Percentiles rank a stretch among this genome's conserved stretches.
Evolutionary conservation across 768 basidiomycete species (phyloP).

Genomic region (Lactifluus pinguis): DNA sequence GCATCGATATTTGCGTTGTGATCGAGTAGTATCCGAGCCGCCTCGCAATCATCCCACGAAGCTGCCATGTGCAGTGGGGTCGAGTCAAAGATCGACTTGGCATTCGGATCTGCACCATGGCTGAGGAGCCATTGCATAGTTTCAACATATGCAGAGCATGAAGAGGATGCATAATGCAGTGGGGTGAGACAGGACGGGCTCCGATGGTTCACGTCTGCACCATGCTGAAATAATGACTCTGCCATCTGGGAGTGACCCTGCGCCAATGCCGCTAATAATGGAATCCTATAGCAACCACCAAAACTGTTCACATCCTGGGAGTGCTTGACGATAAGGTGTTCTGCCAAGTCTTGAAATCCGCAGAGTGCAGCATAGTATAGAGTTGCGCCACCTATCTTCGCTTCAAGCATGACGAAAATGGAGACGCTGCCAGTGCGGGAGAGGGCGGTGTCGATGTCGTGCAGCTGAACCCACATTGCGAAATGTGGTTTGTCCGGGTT

Average conservation of each 20-base stretch:
- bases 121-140: not conserved
- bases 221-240: not conserved
- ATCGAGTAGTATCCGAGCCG: not conserved
- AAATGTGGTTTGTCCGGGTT: not conserved
- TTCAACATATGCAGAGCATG: not conserved
- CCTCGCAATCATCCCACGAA: too few relatives aligned
- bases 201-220: not conserved
- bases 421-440: too few relatives aligned
- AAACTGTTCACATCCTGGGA: not conserved
- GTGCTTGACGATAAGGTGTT: not conserved
- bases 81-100: too few relatives aligned
- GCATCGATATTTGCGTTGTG: not conserved
- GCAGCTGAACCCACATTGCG: not conserved
- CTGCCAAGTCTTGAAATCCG: not conserved
- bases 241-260: not conserved
- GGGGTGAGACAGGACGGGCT: not conserved
- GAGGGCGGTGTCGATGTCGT: not conserved
- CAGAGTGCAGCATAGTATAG: not conserved
- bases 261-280: not conserved
- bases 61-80: not conserved
- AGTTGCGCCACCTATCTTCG: not conserved
- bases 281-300: not conserved
- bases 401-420: not conserved
- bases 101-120: not conserved
- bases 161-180: not conserved